Evolutionary conservation across 768 basidiomycete species (phyloP).

Genomic region (Hemileccinum impolitum): DNA sequence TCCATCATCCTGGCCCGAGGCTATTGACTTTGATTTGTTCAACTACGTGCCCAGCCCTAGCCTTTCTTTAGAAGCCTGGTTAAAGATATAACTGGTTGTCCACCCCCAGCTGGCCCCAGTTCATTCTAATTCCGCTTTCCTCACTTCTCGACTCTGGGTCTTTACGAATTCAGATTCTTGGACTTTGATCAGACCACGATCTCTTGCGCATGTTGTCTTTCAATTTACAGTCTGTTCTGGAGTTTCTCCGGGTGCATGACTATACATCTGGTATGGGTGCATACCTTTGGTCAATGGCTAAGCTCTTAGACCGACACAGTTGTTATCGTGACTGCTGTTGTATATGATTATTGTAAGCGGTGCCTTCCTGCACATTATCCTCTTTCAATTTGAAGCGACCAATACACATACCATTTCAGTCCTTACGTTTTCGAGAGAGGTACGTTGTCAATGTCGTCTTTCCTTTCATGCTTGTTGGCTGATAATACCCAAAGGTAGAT

Average conservation of each 20-base stretch:
- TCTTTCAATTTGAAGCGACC: not conserved
- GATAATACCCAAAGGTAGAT: not conserved
- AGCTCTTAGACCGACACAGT: not conserved
- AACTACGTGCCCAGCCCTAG: too few relatives aligned
- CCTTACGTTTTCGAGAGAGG: not conserved
- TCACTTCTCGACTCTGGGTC: not conserved
- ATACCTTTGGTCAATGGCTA: not conserved
- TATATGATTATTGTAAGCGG: not conserved
- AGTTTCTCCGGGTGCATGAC: not conserved
- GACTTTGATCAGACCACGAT: too few relatives aligned
- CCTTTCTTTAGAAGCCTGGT: too few relatives aligned
- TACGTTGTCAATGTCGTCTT: not conserved
- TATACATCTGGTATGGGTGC: not conserved
- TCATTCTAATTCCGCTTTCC: too few relatives aligned
- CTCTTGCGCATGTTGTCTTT: not conserved
- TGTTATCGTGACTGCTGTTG: not conserved
- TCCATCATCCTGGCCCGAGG: too few relatives aligned
- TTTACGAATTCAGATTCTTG: not conserved
- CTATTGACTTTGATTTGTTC: too few relatives aligned
- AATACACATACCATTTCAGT: not conserved
- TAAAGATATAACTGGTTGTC: too few relatives aligned
- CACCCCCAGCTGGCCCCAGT: too few relatives aligned
- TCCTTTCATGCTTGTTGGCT: not conserved
- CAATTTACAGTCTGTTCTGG: not conserved
- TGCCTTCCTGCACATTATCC: too few relatives aligned